Evolutionary conservation across 2,329 filamentous ascomycete species (phyloP).

Genomic region (Zopfia rhizophila): DNA sequence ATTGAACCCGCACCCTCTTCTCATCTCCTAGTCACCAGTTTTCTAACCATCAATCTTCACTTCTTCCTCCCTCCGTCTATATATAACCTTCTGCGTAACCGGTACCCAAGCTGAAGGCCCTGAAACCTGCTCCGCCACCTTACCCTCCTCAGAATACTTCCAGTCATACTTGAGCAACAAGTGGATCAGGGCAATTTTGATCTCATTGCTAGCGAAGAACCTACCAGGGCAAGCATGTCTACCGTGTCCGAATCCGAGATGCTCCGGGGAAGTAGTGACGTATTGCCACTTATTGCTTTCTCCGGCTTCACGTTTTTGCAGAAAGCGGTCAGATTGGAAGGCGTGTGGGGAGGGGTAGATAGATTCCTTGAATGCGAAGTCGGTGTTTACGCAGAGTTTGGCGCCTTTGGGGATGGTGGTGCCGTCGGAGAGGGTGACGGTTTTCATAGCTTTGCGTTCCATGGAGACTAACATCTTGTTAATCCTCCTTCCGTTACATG

Average conservation of each 20-base stretch:
- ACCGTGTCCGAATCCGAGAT: slow-evolving; percentile 26
- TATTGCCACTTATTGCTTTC: slow-evolving; percentile 11
- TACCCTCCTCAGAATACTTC: too few relatives aligned
- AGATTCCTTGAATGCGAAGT: not conserved
- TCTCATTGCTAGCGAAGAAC: slow-evolving; percentile 28
- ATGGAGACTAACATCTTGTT: too few relatives aligned
- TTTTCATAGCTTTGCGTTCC: slow-evolving; percentile 58
- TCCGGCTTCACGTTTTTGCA: slow-evolving; percentile 5
- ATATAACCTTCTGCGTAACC: too few relatives aligned
- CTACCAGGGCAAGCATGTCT: slow-evolving; percentile 28
- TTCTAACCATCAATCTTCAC: too few relatives aligned
- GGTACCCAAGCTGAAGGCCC: too few relatives aligned
- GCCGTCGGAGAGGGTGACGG: slow-evolving; percentile 61
- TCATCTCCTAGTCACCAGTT: too few relatives aligned
- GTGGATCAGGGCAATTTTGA: slow-evolving; percentile 24
- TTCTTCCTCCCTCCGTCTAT: too few relatives aligned
- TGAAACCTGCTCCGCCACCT: too few relatives aligned
- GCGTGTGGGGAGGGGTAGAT: slow-evolving; percentile 17
- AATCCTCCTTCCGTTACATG: too few relatives aligned
- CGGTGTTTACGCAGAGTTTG: too few relatives aligned
- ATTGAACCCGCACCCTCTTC: too few relatives aligned
- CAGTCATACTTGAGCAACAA: slow-evolving; percentile 27
- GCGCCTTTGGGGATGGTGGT: slow-evolving; percentile 46
- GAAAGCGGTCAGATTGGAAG: slow-evolving; percentile 22
- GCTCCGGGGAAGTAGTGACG: slow-evolving; percentile 14